Percentiles rank a stretch among this genome's conserved stretches.
These are phyloP conservation scores for Tilletia setariae DNA, from an alignment of 1,284 basidiomycete genomes.

Conservation along the genomic window DNA sequence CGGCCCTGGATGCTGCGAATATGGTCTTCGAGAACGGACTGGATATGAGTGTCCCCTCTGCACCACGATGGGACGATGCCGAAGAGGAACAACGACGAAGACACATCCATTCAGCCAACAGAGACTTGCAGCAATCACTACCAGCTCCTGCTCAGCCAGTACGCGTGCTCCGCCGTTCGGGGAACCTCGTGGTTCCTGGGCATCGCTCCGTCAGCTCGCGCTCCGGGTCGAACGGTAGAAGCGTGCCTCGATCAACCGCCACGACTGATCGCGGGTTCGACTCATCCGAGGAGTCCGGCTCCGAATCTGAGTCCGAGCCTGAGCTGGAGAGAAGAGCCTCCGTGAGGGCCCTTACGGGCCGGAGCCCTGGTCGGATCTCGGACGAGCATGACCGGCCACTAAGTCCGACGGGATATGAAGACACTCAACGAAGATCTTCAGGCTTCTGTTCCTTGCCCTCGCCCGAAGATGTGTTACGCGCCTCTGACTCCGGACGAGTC, in stretches of 20 bases:
- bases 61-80: not conserved
- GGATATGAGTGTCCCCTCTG: constrained; percentile 8
- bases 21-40: constrained; percentile 1
- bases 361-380: too few relatives aligned
- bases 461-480: not conserved
- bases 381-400: not conserved
- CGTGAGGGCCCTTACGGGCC: too few relatives aligned
- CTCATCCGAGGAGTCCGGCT: not conserved
- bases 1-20: constrained; percentile 1
- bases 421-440: not conserved
- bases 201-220: not conserved
- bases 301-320: constrained; percentile 15
- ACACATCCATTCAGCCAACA: not conserved
- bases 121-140: too few relatives aligned
- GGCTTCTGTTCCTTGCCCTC: not conserved
- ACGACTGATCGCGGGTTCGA: not conserved
- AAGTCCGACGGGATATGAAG: not conserved
- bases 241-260: too few relatives aligned
- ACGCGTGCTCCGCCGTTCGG: not conserved
- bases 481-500: not conserved
- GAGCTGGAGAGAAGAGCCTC: too few relatives aligned
- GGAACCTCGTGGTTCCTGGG: not conserved
- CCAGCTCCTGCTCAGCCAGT: not conserved
- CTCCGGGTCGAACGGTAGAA: not conserved
- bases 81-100: not conserved